These are phyloP conservation scores for Iris macrosiphon DNA, from an alignment of 106 monocot species.

Conservation along the genomic window DNA sequence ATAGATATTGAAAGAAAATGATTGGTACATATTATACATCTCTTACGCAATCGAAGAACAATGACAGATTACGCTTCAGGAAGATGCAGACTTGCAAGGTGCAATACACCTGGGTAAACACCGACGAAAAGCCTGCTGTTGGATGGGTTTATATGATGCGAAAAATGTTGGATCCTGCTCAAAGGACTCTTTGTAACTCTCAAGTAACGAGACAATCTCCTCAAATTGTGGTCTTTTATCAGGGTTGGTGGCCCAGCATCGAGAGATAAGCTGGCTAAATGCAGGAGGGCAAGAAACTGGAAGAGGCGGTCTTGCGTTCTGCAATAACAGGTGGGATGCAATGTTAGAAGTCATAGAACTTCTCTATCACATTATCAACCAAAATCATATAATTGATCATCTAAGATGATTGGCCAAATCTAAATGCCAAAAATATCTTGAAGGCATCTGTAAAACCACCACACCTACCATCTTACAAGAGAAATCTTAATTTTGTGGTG, in stretches of 20 bases:
- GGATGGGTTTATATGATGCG: conserved; percentile 41
- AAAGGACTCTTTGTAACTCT: conserved; percentile 42
- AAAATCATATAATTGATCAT: too few relatives aligned
- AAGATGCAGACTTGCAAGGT: conserved; percentile 22
- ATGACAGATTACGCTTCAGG: background rate
- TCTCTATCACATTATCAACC: too few relatives aligned
- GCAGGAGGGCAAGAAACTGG: conserved; percentile 59
- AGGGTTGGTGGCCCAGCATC: conserved; percentile 77
- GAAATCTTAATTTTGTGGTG: too few relatives aligned
- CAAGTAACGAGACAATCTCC: conserved; percentile 63
- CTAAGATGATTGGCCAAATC: too few relatives aligned
- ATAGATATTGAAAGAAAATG: background rate
- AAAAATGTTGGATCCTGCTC: conserved; percentile 62
- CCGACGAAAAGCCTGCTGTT: conserved; percentile 18
- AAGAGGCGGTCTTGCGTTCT: conserved; percentile 82
- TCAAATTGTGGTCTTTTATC: conserved; percentile 74
- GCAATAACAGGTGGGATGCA: too few relatives aligned
- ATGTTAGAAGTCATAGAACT: too few relatives aligned
- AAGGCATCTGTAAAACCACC: too few relatives aligned
- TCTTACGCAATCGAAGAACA: background rate
- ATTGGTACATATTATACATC: background rate
- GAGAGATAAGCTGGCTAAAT: conserved; percentile 60
- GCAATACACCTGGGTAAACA: conserved; percentile 41
- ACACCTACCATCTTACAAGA: too few relatives aligned
- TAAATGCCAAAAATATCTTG: too few relatives aligned